Conservation (phyloP, 2,329 filamentous ascomycete species). For the Scedosporium dehoogii region DNA sequence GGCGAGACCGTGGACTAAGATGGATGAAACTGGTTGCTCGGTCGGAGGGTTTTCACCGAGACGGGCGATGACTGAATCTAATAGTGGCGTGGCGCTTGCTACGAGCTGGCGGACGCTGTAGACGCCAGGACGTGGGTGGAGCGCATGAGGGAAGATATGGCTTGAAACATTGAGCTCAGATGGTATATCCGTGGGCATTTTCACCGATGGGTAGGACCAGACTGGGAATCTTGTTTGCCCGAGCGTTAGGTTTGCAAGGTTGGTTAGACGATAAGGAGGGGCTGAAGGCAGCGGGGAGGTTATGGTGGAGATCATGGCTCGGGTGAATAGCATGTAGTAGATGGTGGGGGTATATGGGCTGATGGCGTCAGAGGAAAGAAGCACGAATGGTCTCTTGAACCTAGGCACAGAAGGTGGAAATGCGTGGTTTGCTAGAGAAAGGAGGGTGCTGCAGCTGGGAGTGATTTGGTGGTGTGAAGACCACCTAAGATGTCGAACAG, state of each 20-base stretch:
- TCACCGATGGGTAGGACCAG: background rate
- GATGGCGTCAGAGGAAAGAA: too few relatives aligned
- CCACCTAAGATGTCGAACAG: too few relatives aligned
- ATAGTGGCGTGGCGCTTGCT: background rate
- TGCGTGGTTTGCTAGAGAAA: too few relatives aligned
- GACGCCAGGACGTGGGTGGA: background rate
- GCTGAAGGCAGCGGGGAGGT: background rate
- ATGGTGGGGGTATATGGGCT: too few relatives aligned
- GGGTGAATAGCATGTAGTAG: background rate
- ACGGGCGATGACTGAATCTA: background rate
- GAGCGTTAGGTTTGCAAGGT: slow-evolving; percentile 2
- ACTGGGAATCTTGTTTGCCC: background rate
- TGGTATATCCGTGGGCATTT: background rate
- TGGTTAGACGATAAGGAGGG: slow-evolving; percentile 13
- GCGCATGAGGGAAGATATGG: background rate
- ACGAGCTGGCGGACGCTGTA: slow-evolving; percentile 5
- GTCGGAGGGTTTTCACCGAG: background rate
- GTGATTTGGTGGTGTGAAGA: too few relatives aligned
- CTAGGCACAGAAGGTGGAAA: too few relatives aligned
- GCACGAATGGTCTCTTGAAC: too few relatives aligned
- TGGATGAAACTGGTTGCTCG: background rate
- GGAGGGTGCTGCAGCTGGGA: too few relatives aligned
- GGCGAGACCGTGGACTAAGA: slow-evolving; percentile 1
- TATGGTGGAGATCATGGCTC: background rate
- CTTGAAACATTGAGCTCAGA: background rate